A percentile compares a stretch with the other conserved stretches of the same genome.
phyloP scores from a whole-genome alignment of 139 green algal genomes.

The Spirogloea muscicola region DNA sequence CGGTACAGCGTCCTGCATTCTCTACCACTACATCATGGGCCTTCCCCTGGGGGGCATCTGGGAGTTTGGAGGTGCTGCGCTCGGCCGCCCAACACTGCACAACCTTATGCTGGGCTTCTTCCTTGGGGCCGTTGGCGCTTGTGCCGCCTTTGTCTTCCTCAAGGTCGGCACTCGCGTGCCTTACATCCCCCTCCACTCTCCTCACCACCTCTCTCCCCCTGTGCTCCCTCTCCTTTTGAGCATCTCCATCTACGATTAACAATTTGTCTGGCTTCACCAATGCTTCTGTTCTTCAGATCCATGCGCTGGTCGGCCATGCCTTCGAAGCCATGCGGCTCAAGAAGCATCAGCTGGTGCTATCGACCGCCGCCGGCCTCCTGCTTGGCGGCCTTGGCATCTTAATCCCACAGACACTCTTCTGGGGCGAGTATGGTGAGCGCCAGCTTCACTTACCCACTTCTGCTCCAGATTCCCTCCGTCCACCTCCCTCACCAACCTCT shows the following conservation, averaged over 20 bases:
- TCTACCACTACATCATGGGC: slow-evolving; percentile 24
- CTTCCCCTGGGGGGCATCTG: slow-evolving; percentile 24
- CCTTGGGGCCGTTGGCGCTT: slow-evolving; percentile 14
- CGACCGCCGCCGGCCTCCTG: slow-evolving; percentile 5
- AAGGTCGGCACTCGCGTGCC: slow-evolving; percentile 26
- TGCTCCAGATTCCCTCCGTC: not conserved
- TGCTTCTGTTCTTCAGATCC: too few relatives aligned
- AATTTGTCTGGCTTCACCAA: too few relatives aligned
- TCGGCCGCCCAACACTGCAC: slow-evolving; percentile 2
- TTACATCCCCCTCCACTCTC: not conserved
- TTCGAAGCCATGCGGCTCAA: slow-evolving; percentile 2
- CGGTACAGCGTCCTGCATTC: slow-evolving; percentile 11
- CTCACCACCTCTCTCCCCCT: too few relatives aligned
- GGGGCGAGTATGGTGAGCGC: slow-evolving; percentile 25
- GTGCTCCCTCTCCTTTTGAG: too few relatives aligned
- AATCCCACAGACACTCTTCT: slow-evolving; percentile 29
- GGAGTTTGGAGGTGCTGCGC: slow-evolving; percentile 6
- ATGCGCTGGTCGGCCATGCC: too few relatives aligned
- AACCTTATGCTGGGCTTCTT: slow-evolving; percentile 1
- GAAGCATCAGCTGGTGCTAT: slow-evolving; percentile 1
- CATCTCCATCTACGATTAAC: too few relatives aligned
- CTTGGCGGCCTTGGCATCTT: not conserved
- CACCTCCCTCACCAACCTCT: not conserved
- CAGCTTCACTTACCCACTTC: not conserved
- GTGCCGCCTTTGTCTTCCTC: slow-evolving; percentile 12